Percentiles rank a stretch among this genome's conserved stretches.
Conservation (phyloP, 345 rosid genomes). For the Cardiospermum halicacabum region DNA sequence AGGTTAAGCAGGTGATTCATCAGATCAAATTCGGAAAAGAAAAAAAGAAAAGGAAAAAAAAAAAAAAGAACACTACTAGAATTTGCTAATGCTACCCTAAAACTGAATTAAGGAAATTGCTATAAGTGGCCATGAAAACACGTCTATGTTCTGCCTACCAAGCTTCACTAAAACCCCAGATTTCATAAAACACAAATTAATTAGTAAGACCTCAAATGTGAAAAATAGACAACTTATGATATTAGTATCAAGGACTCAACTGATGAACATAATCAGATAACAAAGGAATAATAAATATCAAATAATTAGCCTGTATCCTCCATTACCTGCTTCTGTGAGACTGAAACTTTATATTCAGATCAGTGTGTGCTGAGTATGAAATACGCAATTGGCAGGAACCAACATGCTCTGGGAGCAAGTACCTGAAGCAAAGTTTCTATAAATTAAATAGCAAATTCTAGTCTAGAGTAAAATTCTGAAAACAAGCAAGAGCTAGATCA, state of each 20-base stretch:
- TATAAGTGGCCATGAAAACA: conserved; percentile 39
- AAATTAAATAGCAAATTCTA: conserved; percentile 3
- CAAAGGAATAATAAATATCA: conserved; percentile 1
- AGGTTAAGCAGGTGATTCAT: background rate
- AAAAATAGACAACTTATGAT: conserved; percentile 2
- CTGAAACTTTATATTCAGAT: conserved; percentile 96
- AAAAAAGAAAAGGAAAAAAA: conserved; percentile 9
- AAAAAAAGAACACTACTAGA: too few relatives aligned
- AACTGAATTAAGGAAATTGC: conserved; percentile 51
- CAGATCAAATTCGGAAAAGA: background rate
- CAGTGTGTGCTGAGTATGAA: conserved; percentile 95
- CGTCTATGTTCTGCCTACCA: conserved; percentile 42
- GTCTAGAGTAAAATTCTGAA: background rate
- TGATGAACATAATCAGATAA: conserved; percentile 16
- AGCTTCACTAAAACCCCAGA: conserved; percentile 58
- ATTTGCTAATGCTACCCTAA: conserved; percentile 16
- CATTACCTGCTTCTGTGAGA: conserved; percentile 95
- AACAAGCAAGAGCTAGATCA: background rate
- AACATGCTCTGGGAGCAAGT: conserved; percentile 86
- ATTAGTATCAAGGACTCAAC: background rate
- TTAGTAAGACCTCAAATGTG: conserved; percentile 27
- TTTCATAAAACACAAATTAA: conserved; percentile 37
- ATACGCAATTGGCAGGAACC: conserved; percentile 70
- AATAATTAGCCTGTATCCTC: background rate
- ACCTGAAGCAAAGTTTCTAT: conserved; percentile 38